Conservation (phyloP, 192 early-diverging fungal genomes). For the Coemansia sp. region DNA sequence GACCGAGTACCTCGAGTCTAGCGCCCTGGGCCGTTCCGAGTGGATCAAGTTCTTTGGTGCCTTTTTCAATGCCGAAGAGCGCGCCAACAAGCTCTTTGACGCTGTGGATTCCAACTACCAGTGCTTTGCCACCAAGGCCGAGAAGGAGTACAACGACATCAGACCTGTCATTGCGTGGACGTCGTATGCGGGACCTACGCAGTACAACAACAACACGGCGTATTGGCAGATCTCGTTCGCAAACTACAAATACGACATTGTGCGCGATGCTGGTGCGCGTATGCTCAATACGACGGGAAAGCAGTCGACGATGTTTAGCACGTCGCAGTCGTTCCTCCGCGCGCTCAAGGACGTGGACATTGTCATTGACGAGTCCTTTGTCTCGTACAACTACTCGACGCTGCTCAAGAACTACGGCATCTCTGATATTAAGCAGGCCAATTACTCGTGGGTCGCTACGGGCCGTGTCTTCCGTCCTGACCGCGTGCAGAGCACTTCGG, state of each 20-base stretch:
- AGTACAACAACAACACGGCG: constrained; percentile 71
- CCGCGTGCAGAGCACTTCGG: constrained; percentile 61
- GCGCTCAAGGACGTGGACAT: constrained; percentile 65
- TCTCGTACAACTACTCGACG: constrained; percentile 46
- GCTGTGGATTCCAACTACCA: constrained; percentile 50
- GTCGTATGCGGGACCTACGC: constrained; percentile 58
- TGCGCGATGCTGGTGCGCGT: constrained; percentile 68
- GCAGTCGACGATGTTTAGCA: constrained; percentile 40
- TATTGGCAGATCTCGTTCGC: constrained; percentile 63
- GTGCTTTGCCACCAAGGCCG: constrained; percentile 46
- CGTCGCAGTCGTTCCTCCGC: constrained; percentile 53
- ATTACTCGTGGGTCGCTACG: constrained; percentile 68
- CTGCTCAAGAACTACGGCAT: constrained; percentile 65
- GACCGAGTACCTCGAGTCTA: constrained; percentile 40
- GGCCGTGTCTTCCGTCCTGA: constrained; percentile 71
- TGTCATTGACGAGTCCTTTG: constrained; percentile 71
- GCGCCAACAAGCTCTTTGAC: constrained; percentile 50
- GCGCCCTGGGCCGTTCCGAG: constrained; percentile 52
- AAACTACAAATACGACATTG: constrained; percentile 63
- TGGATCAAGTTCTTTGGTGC: constrained; percentile 59
- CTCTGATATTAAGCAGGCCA: constrained; percentile 23
- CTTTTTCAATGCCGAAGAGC: constrained; percentile 58
- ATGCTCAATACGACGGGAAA: constrained; percentile 57
- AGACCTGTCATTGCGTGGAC: constrained; percentile 67
- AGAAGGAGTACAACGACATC: constrained; percentile 45